Conservation (phyloP, 345 rosid species). For the Aurinia saxatilis region DNA sequence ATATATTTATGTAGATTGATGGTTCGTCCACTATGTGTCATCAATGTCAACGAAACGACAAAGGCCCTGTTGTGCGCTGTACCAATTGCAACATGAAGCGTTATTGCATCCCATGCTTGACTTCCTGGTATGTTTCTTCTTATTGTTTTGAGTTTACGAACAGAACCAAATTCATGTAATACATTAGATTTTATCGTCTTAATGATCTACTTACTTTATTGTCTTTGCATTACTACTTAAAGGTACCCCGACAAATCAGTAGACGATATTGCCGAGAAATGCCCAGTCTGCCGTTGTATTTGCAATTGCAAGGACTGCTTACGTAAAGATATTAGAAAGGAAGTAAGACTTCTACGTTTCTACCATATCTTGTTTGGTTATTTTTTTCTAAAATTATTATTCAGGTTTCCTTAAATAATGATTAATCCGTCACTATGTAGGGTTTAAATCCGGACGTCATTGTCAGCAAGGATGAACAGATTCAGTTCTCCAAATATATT, state of each 20-base stretch:
- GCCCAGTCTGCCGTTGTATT: conserved; percentile 45
- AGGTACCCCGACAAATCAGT: conserved; percentile 48
- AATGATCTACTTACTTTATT: no score
- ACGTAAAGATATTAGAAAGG: conserved; percentile 28
- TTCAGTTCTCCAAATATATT: conserved; percentile 29
- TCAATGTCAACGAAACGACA: conserved; percentile 59
- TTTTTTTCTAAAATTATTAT: neutral
- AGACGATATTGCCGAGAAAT: conserved; percentile 36
- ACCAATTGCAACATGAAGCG: conserved; percentile 31
- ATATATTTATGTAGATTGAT: no score
- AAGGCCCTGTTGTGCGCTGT: conserved; percentile 43
- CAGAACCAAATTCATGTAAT: no score
- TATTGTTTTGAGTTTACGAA: no score
- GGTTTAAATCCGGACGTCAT: neutral
- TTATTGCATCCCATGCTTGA: conserved; percentile 35
- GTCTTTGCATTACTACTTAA: no score
- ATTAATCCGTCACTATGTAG: conserved; percentile 17
- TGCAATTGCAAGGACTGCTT: conserved; percentile 69
- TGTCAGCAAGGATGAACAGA: conserved; percentile 16
- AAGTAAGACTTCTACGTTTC: conserved; percentile 36
- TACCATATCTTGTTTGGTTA: neutral
- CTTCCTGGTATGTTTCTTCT: conserved; percentile 33
- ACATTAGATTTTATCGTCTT: no score
- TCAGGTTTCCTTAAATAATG: neutral
- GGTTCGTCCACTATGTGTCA: conserved; percentile 37